Evolutionary conservation across 164 flowering plant genomes (phyloP), one percentile per base, ranked within the genome.

Genomic region (Cinnamomum chago): DNA sequence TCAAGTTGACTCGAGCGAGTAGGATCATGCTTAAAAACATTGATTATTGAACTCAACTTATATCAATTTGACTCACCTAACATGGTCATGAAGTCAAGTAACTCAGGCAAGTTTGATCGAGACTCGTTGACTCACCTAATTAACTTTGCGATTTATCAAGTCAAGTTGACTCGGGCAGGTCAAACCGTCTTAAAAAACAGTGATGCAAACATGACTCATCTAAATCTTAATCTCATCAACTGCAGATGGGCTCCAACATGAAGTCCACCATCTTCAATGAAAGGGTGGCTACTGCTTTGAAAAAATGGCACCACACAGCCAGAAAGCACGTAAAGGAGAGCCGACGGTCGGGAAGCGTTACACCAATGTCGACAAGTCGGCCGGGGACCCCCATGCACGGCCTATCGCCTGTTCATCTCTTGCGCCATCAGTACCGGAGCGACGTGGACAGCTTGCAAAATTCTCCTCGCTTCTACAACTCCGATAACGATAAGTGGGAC

Each of bases 211-310:
- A 40, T 40, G 47, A 40, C 47, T 40, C 47, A 40, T 40, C 47
- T 40, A 40, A 40, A 40, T 40, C 47, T 40, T 40, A 40, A 28
- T 73, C 9, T 28, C 64, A 65, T 23, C 30, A 65, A 65, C 4
- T 67, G 52, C 87, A 93, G 95, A 93, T 93, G 98, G 97, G 98
- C 14, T 85, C 98, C 12, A 86, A 75, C 14, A 87, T 91, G 98
- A 91, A 86, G 67, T 87, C 92, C 3, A 85, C 93, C 14, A 85
- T 93, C 66, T 91, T 93, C 84, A 84, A 90, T 71, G 95, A 93
- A 11, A 82, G 88, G 71, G 88, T 90, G 14, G 92, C 91, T 0
- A 65, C 68, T 11, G 97, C 93, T 1, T 81, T 91, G 13, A 74
- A 72, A 18, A 85, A 80, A 15, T 93, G 98, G 96, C 93, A 91